phyloP scores from a whole-genome alignment of 495 filamentous ascomycete genomes.

The Hyaloscypha finlandica region DNA sequence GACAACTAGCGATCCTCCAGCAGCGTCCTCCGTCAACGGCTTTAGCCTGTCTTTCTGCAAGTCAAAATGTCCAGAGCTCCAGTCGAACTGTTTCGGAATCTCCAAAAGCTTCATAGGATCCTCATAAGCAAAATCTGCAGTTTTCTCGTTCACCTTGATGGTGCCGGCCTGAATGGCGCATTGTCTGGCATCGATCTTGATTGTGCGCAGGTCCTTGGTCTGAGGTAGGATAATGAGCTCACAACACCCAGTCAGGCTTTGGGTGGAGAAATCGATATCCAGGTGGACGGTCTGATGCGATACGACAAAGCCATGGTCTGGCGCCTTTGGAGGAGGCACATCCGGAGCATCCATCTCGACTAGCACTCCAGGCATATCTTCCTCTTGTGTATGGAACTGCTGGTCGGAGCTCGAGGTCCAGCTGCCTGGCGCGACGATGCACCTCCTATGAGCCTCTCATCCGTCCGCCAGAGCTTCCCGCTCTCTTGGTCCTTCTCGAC shows the following conservation, averaged over 20 bases:
- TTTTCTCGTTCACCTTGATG: conserved; percentile 67
- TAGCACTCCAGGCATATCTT: conserved; percentile 34
- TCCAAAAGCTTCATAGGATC: conserved; percentile 72
- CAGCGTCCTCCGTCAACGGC: conserved; percentile 56
- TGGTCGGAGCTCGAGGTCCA: conserved; percentile 9
- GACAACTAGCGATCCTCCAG: conserved; percentile 62
- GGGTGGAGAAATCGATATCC: conserved; percentile 79
- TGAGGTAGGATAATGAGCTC: conserved; percentile 78
- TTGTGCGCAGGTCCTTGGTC: conserved; percentile 61
- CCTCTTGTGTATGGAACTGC: not conserved
- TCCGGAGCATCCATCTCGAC: conserved; percentile 39
- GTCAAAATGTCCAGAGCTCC: conserved; percentile 76
- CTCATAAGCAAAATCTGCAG: conserved; percentile 60
- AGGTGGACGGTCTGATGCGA: conserved; percentile 84
- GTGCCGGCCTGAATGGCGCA: conserved; percentile 64
- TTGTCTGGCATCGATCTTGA: conserved; percentile 85
- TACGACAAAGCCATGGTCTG: conserved; percentile 58
- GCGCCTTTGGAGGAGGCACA: conserved; percentile 28
- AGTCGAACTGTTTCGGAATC: conserved; percentile 55
- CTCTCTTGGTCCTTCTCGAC: conserved; percentile 65
- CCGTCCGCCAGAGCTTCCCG: conserved; percentile 85
- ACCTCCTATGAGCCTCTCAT: conserved; percentile 27
- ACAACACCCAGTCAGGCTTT: conserved; percentile 74
- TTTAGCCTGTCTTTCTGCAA: conserved; percentile 68
- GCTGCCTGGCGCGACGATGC: conserved; percentile 19